Percentiles rank a stretch among this genome's conserved stretches.
Conservation (phyloP, 331 rosid species). For the Telfairia occidentalis region DNA sequence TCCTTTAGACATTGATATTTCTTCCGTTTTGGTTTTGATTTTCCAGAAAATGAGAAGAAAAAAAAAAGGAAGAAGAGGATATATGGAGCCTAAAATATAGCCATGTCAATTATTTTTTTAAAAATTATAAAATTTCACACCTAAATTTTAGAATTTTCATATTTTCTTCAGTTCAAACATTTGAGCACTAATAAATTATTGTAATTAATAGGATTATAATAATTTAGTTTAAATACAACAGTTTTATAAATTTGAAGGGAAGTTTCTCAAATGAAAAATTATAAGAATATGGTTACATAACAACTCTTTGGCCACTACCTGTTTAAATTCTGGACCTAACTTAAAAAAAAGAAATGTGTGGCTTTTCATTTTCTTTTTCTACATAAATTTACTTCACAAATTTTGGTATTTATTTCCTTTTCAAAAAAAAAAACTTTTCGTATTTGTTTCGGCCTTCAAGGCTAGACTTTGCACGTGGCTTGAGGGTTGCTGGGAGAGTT, state of each 20-base stretch:
- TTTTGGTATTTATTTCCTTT: background rate
- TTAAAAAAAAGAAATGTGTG: background rate
- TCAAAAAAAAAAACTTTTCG: too few species aligned
- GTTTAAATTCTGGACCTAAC: too few species aligned
- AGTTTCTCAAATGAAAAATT: background rate
- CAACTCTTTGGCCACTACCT: background rate
- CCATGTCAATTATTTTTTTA: background rate
- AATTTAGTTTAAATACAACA: too few species aligned
- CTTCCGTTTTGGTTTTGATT: background rate
- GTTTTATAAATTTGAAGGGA: too few species aligned
- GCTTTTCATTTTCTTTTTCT: background rate
- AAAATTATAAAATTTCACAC: background rate
- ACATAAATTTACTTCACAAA: background rate
- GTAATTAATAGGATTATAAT: background rate
- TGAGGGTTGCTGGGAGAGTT: background rate
- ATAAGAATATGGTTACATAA: background rate
- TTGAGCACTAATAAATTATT: background rate
- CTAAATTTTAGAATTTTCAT: background rate
- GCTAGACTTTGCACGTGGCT: conserved; percentile 6
- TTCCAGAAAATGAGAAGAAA: background rate
- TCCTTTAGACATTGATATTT: background rate
- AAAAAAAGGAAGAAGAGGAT: background rate
- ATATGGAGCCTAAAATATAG: background rate
- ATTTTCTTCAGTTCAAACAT: background rate
- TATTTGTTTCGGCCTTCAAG: background rate